Evolutionary conservation across 805 yeast genomes (phyloP).

Genomic region (Lachancea fermentati): DNA sequence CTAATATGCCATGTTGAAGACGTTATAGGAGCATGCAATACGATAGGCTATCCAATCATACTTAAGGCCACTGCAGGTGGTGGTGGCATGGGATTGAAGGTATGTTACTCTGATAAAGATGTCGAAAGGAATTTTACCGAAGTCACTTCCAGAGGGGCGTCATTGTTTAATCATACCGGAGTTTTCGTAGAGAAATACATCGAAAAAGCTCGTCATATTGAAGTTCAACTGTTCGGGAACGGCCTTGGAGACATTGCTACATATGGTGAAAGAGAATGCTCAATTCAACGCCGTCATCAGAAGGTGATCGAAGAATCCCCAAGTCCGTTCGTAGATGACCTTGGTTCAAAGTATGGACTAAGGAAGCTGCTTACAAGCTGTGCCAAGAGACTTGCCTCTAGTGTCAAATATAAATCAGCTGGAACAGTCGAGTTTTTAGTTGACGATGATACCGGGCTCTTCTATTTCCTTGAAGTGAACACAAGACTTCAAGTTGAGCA

Average conservation of each 20-base stretch:
- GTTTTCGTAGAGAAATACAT: constrained; percentile 93
- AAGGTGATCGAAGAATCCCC: constrained; percentile 97
- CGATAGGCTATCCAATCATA: constrained; percentile 85
- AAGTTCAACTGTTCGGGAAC: constrained; percentile 94
- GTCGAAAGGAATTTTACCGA: constrained; percentile 80
- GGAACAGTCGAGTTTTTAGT: constrained; percentile 96
- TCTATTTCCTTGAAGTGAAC: constrained; percentile 92
- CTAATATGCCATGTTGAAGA: constrained; percentile 65
- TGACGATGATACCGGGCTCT: constrained; percentile 79
- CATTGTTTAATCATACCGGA: constrained; percentile 92
- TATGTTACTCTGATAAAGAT: constrained; percentile 78
- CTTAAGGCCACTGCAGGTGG: constrained; percentile 98
- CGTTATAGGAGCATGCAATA: constrained; percentile 68
- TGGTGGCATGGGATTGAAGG: constrained; percentile 96
- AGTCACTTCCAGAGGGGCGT: constrained; percentile 88
- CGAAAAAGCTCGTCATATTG: constrained; percentile 93
- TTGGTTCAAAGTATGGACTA: constrained; percentile 35
- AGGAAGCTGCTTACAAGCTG: constrained; percentile 71
- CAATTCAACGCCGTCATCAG: constrained; percentile 95
- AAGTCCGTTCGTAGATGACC: constrained; percentile 85
- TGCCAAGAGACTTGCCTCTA: constrained; percentile 74
- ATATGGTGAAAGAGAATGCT: constrained; percentile 95
- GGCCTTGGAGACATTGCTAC: constrained; percentile 91
- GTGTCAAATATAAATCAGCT: constrained; percentile 89
- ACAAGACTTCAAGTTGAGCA: constrained; percentile 97